Base-by-base conservation (phyloP, 192 early-diverging fungal species). In the Entomortierella lignicola region DNA sequence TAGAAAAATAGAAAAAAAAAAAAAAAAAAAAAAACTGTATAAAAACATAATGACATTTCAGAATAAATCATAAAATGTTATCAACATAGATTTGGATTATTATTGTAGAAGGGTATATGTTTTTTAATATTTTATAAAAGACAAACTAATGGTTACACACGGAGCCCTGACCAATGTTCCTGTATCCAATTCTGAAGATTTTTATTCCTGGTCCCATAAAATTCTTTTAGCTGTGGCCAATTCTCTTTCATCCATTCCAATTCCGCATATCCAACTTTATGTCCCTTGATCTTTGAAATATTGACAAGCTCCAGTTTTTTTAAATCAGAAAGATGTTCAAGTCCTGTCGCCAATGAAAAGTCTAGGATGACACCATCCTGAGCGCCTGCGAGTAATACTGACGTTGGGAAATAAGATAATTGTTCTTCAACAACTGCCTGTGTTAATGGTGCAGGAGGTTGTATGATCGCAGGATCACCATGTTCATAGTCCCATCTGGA, bases 241-340 rank as follows among this genome's bases (percentile, higher is more conserved):
- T 57, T 57, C 30, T 27, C 55, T n/a, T 41, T 51, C 62, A 64
- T 64, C 62, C 62, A 64, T 10, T 37, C 32, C 32, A 64, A 34
- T 25, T 64, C 62, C n/a, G 31, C 29, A 7, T 8, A 32, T 26
- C 50, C 26, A 32, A 64, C 51, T 15, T 41, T 64, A 42, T 64
- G 51, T 4, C 62, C 62, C 0, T 26, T 21, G 51, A 64, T 53
- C 23, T 13, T 21, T 7, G 62, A 64, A 8, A 54, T 54, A 20
- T 63, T 64, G 50, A 64, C 50, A 1, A 53, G 2, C 15, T 27
- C 15, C 6, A 64, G 18, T 12, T 64, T 54, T 13, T 54, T 0
- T 2, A 64, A 52, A 2, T 17, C 32, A 3, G 62, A 31, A 23
- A 54, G 50, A 2, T 64, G 62, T 8, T n/a, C 62, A 23, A 64